Percentiles rank a stretch among this genome's conserved stretches.
Evolutionary conservation across 2,329 filamentous ascomycete genomes (phyloP).

Genomic region (Neofusicoccum laricinum): DNA sequence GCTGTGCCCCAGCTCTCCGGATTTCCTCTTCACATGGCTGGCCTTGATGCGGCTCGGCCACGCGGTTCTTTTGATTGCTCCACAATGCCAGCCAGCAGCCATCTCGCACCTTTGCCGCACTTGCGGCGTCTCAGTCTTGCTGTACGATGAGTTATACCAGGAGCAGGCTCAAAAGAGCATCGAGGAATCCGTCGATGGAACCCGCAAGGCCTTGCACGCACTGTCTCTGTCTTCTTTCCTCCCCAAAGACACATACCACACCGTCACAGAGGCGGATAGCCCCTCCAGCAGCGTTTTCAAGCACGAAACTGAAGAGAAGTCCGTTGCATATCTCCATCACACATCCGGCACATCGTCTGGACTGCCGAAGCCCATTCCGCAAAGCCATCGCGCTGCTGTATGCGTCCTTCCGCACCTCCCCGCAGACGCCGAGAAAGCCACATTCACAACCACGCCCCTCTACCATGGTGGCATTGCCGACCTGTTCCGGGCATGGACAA

Average conservation of each 20-base stretch:
- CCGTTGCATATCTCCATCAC: conserved; percentile 59
- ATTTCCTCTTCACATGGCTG: conserved; percentile 61
- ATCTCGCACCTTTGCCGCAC: conserved; percentile 53
- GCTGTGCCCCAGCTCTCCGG: conserved; percentile 54
- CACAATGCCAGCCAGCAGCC: conserved; percentile 45
- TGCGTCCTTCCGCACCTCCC: conserved; percentile 53
- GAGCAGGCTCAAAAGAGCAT: conserved; percentile 31
- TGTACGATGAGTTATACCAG: conserved; percentile 45
- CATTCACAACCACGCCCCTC: conserved; percentile 64
- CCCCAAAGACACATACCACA: not conserved
- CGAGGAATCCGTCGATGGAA: conserved; percentile 14
- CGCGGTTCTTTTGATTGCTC: conserved; percentile 57
- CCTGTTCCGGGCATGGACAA: conserved; percentile 61
- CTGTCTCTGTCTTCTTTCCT: not conserved
- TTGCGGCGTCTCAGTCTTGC: conserved; percentile 42
- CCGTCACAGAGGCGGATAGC: not conserved
- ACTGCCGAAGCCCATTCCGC: conserved; percentile 60
- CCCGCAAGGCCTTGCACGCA: conserved; percentile 7
- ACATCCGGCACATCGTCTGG: conserved; percentile 65
- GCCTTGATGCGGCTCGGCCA: conserved; percentile 56
- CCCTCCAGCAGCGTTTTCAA: not conserved
- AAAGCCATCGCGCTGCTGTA: conserved; percentile 55
- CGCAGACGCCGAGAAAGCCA: conserved; percentile 40
- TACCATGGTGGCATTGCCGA: conserved; percentile 66
- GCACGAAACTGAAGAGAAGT: conserved; percentile 25